Base-by-base conservation (phyloP, 805 yeast genomes). In the Wickerhamomyces silvicola region DNA sequence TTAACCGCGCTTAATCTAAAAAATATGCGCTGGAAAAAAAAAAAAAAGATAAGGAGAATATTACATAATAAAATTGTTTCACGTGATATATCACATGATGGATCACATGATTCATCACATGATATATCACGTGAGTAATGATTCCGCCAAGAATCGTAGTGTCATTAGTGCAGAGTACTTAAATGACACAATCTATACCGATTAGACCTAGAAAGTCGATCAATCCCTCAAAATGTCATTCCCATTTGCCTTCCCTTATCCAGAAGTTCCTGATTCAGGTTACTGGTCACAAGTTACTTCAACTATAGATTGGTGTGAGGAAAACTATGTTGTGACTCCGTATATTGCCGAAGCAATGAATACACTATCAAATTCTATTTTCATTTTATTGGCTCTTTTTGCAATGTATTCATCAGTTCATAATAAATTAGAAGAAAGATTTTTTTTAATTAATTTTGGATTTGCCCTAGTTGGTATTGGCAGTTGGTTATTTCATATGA, bases 231-330 rank as follows among this genome's bases (percentile, higher is more conserved):
- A 11, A 11, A 36, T 30, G 38, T 60, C 60, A 64, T 57, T 68
- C 18, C 75, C 75, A 11, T 69, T 69, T 52, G 68, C 74, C 6
- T 39, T 50, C 40, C 73, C 76, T 2, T 76, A 76, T 46, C 81
- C 84, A 1, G 66, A 66, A 6, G 72, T 66, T 21, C 72, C 74
- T 25, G 43, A 52, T n/a, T 36, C 57, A 11, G 88, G 87, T 1
- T 78, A 57, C 53, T 85, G 95, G 95, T 92, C 92, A 1, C 60
- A 65, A 5, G 82, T 83, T 3, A 87, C 97, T 0, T 74, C 95
- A 23, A 88, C 97, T n/a, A 92, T 92, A 23, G 98, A 90, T 52
- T 90, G 97, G 97, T 90, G 98, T 60, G 98, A 90, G 52, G 97
- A 92, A 57, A 90, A 90, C 62, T 90, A 90, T 54, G 90, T 87